Base-by-base conservation (phyloP, 2,329 filamentous ascomycete genomes). In the Colletotrichum navitas region DNA sequence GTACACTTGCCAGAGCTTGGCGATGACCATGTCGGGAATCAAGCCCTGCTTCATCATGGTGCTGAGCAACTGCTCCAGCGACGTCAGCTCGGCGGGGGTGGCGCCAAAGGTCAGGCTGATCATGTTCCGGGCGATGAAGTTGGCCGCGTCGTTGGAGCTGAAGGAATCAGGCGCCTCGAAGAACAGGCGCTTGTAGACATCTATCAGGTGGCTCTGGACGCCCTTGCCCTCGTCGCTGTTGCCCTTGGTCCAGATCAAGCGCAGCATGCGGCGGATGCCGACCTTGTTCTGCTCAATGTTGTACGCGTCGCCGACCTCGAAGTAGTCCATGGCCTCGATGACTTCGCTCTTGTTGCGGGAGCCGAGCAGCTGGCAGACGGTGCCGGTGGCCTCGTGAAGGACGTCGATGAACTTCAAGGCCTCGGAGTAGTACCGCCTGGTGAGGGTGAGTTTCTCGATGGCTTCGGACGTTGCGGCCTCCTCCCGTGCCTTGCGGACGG, bases 211-310 rank as follows among this genome's bases (percentile, higher is more conserved):
- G 2, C 93, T 93, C 80, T 99, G 97, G 2, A 99, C 95, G 67
- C 96, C 96, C 83, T 98, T 99, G 77, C 97, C 96, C 85, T 99
- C 97, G 78, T 99, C 96, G 77, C 94, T 98, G 83, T 98, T 99
- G 76, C 96, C 95, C 83, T 99, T 99, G 74, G 96, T 99, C 96
- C 96, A 99, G 80, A 99, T 99, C 26, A 99, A 87, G 64, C 95
- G 92, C 74, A 99, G 87, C 96, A 99, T 99, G 68, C 94, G 92
- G 71, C 95, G 90, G 78, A 99, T 98, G 68, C 97, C 96, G 49
- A 92, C 84, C 80, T 97, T 95, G 78, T 97, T 94, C 75, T 96
- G 94, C 80, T 98, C 93, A 70, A 99, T 92, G 80, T 97, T 96
- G 86, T 98, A 98, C 7, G 95, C 95, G 80, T 99, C 95, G 55